Evolutionary conservation across 1,284 basidiomycete genomes (phyloP), one percentile per base, ranked within the genome.

Genomic region (Papiliotrema fonsecae): DNA sequence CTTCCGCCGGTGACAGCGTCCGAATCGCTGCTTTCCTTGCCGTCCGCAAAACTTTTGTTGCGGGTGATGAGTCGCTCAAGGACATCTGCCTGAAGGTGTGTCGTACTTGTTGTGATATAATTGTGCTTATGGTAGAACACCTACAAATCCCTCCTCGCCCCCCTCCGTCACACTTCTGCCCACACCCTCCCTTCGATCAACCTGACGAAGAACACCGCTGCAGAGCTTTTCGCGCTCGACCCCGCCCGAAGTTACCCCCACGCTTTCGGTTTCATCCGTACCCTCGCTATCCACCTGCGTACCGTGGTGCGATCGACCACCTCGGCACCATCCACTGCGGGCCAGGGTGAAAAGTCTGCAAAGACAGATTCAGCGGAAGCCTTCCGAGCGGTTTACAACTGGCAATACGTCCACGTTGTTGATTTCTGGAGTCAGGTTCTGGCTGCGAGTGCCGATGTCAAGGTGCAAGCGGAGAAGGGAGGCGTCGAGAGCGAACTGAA

Each of bases 121-220:
- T 28, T 31, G 14, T 18, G 18, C 46, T 39, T 48, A 35, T 38
- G 32, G 13, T 16, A 92, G 86, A 86, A 85, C 54, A 85, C 84
- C 30, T 61, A 61, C 49, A 40, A 48, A 35, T 48, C 57, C 41
- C 53, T 61, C 19, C 45, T 61, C 6, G 54, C 55, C n/a, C 47
- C 55, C 31, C 35, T 59, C 38, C 53, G 60, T 68, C 82, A 84
- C 18, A 96, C 91, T 4, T 88, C 80, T 45, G 78, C 83, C 2
- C 85, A 96, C 75, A 93, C 87, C 1, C 78, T 98, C 13, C 91
- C 93, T n/a, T 83, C 86, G 4, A 87, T 98, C 73, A 96, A 89
- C 65, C 76, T 98, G 36, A 96, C 97, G 90, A 99, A 99, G 75
- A 97, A 98, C 74, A 88, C 91, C 2, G 93, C 93, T 0, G 86